A percentile compares a stretch with the other conserved stretches of the same genome.
phyloP scores from a whole-genome alignment of 768 basidiomycete genomes.

The Lactarius vividus region DNA sequence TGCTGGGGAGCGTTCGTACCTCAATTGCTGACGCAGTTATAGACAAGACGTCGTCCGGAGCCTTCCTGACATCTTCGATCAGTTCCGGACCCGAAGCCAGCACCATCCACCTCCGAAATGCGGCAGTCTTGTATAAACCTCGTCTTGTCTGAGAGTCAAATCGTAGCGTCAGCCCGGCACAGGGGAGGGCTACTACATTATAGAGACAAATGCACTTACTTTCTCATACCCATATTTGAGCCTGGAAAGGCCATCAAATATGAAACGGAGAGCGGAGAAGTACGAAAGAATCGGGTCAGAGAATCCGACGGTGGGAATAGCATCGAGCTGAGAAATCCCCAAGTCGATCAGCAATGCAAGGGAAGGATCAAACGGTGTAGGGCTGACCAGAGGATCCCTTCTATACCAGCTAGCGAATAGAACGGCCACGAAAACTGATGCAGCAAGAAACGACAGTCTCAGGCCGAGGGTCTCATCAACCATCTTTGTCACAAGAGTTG shows the following conservation, averaged over 20 bases:
- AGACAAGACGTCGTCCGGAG: neutral
- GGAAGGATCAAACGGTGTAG: neutral
- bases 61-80: neutral
- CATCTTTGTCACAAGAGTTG: neutral
- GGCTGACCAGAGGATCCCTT: neutral
- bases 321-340: neutral
- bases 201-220: neutral
- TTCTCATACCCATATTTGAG: neutral
- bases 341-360: neutral
- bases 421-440: neutral
- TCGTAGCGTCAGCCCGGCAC: neutral
- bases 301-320: neutral
- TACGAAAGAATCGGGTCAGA: neutral
- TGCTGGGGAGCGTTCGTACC: neutral
- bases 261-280: neutral
- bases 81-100: neutral
- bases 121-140: neutral
- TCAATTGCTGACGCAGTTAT: neutral
- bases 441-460: neutral
- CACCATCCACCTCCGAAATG: neutral
- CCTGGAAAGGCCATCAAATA: neutral
- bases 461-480: neutral
- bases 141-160: neutral
- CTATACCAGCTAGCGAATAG: neutral
- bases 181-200: neutral